Base-by-base conservation (phyloP, 2,329 filamentous ascomycete genomes). In the Aspergillus sp. region DNA sequence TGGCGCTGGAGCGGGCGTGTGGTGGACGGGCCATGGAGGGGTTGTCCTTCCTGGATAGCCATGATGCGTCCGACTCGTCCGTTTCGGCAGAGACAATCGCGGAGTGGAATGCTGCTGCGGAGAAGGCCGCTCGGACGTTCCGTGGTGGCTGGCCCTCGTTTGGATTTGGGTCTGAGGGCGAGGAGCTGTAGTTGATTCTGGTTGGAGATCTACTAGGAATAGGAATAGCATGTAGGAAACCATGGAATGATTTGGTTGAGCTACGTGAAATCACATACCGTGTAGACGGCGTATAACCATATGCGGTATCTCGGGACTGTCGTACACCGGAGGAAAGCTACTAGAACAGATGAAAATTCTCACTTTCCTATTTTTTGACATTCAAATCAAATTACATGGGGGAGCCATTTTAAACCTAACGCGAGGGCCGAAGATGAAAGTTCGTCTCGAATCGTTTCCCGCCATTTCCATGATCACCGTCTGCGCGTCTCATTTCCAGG, bases 1-100 rank as follows among this genome's bases (percentile, higher is more conserved):
- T 95, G 66, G 87, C 89, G n/a, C 73, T 95, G 43, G 86, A 90
- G 72, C 81, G 87, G 62, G 89, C 89, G 20, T 95, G 90, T 73
- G 85, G 82, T 2, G 89, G 89, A 2, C 79, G 78, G 57, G 87
- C 86, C 3, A 76, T 82, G 60, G 75, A 81, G 17, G 83, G 80
- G 0, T 71, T 89, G 59, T 67, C 65, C 19, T 79, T 77, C 56
- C 65, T 79, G 61, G 68, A 78, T 46, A 69, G 73, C 6, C 51
- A 59, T 9, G 58, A 64, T 9, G 50, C 30, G n/a, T 13, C 22
- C n/a, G 40, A 56, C 19, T 54, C 60, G 43, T 58, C 60, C 2
- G 46, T 66, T 44, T 55, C 58, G 24, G 40, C 42, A 9, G 49
- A 49, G 33, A 56, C 48, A 7, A 17, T 56, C 30, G 20, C 19